Percentiles rank a stretch among this genome's conserved stretches.
Evolutionary conservation across 2,329 filamentous ascomycete genomes (phyloP).

Genomic region (Lithohypha guttulata): DNA sequence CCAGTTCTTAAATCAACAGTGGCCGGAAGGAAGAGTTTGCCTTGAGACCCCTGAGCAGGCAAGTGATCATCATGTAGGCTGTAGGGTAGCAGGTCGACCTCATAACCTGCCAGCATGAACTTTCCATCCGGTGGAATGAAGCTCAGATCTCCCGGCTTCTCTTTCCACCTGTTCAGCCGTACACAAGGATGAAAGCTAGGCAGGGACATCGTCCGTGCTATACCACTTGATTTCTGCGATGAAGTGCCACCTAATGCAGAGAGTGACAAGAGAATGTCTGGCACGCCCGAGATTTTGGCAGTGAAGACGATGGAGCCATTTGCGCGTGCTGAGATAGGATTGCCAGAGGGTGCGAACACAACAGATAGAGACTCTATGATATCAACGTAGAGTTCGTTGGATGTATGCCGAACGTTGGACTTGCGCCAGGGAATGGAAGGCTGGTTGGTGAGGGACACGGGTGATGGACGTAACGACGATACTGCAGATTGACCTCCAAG

Average conservation of each 20-base stretch:
- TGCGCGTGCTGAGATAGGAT: constrained; percentile 74
- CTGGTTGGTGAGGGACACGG: constrained; percentile 26
- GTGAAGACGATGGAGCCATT: constrained; percentile 93
- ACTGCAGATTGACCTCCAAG: constrained; percentile 30
- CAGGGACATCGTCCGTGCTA: constrained; percentile 65
- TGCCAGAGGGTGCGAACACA: constrained; percentile 79
- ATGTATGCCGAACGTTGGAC: constrained; percentile 86
- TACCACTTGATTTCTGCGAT: constrained; percentile 33
- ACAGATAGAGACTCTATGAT: constrained; percentile 82
- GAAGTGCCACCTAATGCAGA: constrained; percentile 72
- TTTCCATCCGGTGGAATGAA: constrained; percentile 92
- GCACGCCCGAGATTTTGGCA: constrained; percentile 85
- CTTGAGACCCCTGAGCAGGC: constrained; percentile 25
- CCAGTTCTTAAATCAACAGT: constrained; percentile 71
- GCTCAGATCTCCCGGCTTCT: constrained; percentile 80
- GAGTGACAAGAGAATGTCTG: constrained; percentile 74
- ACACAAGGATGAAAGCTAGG: constrained; percentile 97
- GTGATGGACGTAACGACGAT: constrained; percentile 29
- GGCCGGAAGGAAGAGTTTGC: constrained; percentile 65
- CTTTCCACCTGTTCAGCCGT: constrained; percentile 76
- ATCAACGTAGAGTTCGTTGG: constrained; percentile 94
- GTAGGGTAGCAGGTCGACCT: constrained; percentile 76
- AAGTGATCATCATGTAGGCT: constrained; percentile 47
- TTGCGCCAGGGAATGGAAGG: constrained; percentile 74
- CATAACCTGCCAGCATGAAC: constrained; percentile 88